phyloP scores from a whole-genome alignment of 2,329 filamentous ascomycete species.

The Fusarium staphyleae region DNA sequence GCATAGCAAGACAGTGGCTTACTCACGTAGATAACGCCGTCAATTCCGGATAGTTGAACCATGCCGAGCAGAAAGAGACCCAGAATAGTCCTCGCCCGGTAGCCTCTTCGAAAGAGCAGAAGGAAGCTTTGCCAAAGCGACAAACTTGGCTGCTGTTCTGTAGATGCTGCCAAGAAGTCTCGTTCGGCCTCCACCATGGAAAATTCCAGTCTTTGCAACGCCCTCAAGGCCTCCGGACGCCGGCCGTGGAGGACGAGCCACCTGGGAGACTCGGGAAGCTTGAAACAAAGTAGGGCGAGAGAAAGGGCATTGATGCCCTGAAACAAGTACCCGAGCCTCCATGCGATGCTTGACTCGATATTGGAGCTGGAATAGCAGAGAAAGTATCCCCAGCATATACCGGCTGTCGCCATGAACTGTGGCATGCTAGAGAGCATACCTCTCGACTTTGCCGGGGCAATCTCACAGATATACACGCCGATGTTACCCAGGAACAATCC shows the following conservation, averaged over 20 bases:
- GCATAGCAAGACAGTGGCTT: neutral
- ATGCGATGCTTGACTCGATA: neutral
- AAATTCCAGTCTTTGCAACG: slow-evolving; percentile 53
- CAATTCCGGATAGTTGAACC: slow-evolving; percentile 68
- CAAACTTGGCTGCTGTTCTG: slow-evolving; percentile 42
- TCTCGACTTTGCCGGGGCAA: slow-evolving; percentile 59
- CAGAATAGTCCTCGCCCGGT: slow-evolving; percentile 56
- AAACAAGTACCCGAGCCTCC: neutral
- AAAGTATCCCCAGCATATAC: slow-evolving; percentile 51
- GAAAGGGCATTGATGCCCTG: neutral
- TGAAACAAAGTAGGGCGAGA: neutral
- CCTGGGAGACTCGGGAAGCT: neutral
- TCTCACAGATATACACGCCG: slow-evolving; percentile 67
- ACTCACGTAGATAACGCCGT: slow-evolving; percentile 66
- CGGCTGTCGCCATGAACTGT: slow-evolving; percentile 59
- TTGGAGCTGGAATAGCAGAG: neutral
- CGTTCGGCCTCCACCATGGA: slow-evolving; percentile 55
- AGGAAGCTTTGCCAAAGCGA: slow-evolving; percentile 44
- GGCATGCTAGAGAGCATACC: slow-evolving; percentile 60
- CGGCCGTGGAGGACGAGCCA: neutral
- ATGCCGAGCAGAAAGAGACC: slow-evolving; percentile 65
- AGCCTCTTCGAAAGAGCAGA: slow-evolving; percentile 50
- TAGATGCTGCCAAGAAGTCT: slow-evolving; percentile 48
- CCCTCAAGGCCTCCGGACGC: slow-evolving; percentile 50
- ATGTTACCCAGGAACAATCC: slow-evolving; percentile 65